Conservation (phyloP, 108 stramenopile genomes). For the Discostella stelligeroides region DNA sequence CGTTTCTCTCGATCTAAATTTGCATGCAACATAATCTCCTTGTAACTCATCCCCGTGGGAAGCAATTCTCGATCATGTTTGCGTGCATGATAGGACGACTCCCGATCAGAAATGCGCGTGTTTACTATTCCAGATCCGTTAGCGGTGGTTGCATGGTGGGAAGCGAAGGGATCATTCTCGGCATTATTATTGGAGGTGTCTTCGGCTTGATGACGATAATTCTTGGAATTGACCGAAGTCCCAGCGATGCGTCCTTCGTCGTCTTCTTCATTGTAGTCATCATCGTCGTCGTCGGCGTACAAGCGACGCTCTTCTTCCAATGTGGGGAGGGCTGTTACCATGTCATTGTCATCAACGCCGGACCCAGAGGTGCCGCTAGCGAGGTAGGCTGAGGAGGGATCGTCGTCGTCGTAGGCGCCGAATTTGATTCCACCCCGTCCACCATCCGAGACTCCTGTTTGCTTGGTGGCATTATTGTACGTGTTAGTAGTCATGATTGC, state of each 20-base stretch:
- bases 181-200: slow-evolving; percentile 5
- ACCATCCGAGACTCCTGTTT: slow-evolving; percentile 44
- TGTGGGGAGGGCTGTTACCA: slow-evolving; percentile 51
- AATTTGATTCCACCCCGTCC: slow-evolving; percentile 62
- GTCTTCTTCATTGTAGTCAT: slow-evolving; percentile 35
- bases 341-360: slow-evolving; percentile 23
- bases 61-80: slow-evolving; percentile 74
- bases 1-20: slow-evolving; percentile 71
- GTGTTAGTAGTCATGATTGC: too few relatives aligned
- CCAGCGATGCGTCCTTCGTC: slow-evolving; percentile 44
- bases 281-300: slow-evolving; percentile 26
- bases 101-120: slow-evolving; percentile 84
- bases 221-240: neutral
- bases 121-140: slow-evolving; percentile 76
- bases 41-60: slow-evolving; percentile 81
- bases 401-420: slow-evolving; percentile 59
- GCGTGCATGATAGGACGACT: slow-evolving; percentile 88
- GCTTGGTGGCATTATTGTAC: too few relatives aligned
- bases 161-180: slow-evolving; percentile 81
- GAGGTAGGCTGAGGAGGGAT: slow-evolving; percentile 32
- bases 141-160: too few relatives aligned
- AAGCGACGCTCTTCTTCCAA: slow-evolving; percentile 51
- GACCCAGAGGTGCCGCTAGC: slow-evolving; percentile 17
- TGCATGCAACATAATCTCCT: slow-evolving; percentile 87
- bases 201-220: neutral